These are phyloP conservation scores for Arabidopsis thaliana DNA, from an alignment of 345 rosid species.

Conservation along the genomic window DNA sequence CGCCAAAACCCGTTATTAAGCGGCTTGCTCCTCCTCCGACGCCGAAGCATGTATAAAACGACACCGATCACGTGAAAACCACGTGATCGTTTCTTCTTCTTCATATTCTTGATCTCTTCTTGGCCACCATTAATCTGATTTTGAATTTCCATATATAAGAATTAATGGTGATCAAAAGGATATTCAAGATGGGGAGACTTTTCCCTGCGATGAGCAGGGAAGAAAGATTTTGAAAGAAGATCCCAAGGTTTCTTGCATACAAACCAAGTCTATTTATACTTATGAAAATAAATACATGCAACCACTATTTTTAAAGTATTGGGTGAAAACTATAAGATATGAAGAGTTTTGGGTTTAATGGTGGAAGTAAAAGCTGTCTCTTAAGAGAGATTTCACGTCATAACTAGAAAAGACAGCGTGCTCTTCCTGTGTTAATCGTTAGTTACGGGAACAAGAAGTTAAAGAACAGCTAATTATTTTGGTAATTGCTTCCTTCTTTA, in stretches of 20 bases:
- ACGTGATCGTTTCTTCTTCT: slow-evolving; percentile 52
- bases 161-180: slow-evolving; percentile 14
- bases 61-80: slow-evolving; percentile 52
- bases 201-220: slow-evolving; percentile 46
- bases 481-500: background rate
- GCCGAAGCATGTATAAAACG: slow-evolving; percentile 52
- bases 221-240: slow-evolving; percentile 31
- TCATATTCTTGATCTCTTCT: slow-evolving; percentile 37
- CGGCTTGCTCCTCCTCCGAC: slow-evolving; percentile 44
- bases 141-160: slow-evolving; percentile 28
- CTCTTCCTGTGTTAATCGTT: slow-evolving; percentile 27
- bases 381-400: slow-evolving; percentile 36
- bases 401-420: slow-evolving; percentile 32
- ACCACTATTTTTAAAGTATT: background rate
- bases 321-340: background rate
- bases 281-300: background rate
- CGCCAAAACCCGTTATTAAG: slow-evolving; percentile 45
- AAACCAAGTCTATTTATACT: slow-evolving; percentile 31
- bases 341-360: slow-evolving; percentile 20
- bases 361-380: slow-evolving; percentile 38
- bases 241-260: slow-evolving; percentile 23
- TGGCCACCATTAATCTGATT: slow-evolving; percentile 9
- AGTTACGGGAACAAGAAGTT: slow-evolving; percentile 27
- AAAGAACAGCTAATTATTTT: slow-evolving; percentile 35
- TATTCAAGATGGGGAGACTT: slow-evolving; percentile 2